A percentile compares a stretch with the other conserved stretches of the same genome.
These are phyloP conservation scores for Lipomyces mesembrius DNA, from an alignment of 805 yeast species.

Conservation along the genomic window DNA sequence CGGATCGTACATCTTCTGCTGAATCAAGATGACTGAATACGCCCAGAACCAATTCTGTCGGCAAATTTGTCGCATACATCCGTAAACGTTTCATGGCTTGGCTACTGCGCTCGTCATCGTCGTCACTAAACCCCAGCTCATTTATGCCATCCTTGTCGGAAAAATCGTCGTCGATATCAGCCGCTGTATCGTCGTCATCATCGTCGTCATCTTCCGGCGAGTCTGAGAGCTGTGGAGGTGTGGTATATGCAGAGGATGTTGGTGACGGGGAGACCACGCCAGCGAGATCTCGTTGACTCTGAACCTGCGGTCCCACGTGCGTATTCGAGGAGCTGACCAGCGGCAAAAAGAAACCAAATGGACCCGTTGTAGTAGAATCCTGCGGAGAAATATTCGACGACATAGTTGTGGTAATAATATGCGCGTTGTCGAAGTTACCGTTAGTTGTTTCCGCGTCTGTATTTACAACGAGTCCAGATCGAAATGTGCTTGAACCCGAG, in stretches of 20 bases:
- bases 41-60: constrained; percentile 29
- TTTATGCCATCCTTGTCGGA: constrained; percentile 12
- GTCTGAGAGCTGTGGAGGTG: constrained; percentile 34
- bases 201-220: constrained; percentile 34
- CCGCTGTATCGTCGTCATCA: constrained; percentile 30
- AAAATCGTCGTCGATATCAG: constrained; percentile 10
- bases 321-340: constrained; percentile 1
- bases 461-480: constrained; percentile 3
- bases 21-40: constrained; percentile 25
- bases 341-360: neutral
- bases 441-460: neutral
- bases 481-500: constrained; percentile 3
- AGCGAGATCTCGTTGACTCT: neutral
- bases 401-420: neutral
- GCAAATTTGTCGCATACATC: constrained; percentile 20
- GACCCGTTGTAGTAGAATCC: constrained; percentile 1
- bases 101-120: constrained; percentile 9
- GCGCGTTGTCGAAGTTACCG: neutral
- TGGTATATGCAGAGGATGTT: constrained; percentile 29
- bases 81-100: constrained; percentile 1
- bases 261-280: constrained; percentile 26
- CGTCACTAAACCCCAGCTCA: neutral
- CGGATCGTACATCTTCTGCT: constrained; percentile 26
- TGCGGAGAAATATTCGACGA: neutral
- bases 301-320: neutral